A percentile compares a stretch with the other conserved stretches of the same genome.
Conservation (phyloP, 1,139 yeast genomes). For the Saccharomyces hybrid region DNA sequence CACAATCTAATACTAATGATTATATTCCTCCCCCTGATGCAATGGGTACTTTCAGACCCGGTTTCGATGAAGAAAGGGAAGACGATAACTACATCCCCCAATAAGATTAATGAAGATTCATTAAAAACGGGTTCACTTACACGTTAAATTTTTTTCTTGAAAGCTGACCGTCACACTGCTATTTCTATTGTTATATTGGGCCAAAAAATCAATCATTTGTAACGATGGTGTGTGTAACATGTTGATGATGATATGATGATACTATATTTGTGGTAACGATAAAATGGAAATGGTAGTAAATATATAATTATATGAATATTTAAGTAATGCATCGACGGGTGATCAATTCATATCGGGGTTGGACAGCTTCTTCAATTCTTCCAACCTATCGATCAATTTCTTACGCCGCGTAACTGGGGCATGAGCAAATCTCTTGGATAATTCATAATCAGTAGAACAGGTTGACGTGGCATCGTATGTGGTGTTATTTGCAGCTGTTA, state of each 20-base stretch:
- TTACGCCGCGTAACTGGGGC: conserved; percentile 31
- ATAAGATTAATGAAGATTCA: conserved; percentile 2
- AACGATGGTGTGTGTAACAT: background rate
- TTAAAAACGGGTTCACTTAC: no score
- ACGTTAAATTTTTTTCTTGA: no score
- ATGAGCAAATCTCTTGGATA: conserved; percentile 21
- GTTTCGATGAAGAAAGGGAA: conserved; percentile 10
- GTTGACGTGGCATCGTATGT: conserved; percentile 9
- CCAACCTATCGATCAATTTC: conserved; percentile 36
- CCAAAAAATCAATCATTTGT: background rate
- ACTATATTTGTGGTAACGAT: background rate
- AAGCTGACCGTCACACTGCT: no score
- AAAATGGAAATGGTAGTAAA: background rate
- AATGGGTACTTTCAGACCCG: conserved; percentile 11
- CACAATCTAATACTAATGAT: conserved; percentile 6
- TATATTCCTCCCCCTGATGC: conserved; percentile 12
- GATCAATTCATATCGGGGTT: conserved; percentile 2
- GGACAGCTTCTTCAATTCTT: conserved; percentile 27
- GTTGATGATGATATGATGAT: background rate
- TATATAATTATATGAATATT: background rate
- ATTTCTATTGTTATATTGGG: no score
- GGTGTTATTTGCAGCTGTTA: conserved; percentile 7
- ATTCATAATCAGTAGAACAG: conserved; percentile 16
- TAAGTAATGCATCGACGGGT: background rate
- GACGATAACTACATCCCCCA: conserved; percentile 20